These are phyloP conservation scores for Pythium grandisporangium DNA, from an alignment of 352 stramenopile genomes.

Conservation along the genomic window DNA sequence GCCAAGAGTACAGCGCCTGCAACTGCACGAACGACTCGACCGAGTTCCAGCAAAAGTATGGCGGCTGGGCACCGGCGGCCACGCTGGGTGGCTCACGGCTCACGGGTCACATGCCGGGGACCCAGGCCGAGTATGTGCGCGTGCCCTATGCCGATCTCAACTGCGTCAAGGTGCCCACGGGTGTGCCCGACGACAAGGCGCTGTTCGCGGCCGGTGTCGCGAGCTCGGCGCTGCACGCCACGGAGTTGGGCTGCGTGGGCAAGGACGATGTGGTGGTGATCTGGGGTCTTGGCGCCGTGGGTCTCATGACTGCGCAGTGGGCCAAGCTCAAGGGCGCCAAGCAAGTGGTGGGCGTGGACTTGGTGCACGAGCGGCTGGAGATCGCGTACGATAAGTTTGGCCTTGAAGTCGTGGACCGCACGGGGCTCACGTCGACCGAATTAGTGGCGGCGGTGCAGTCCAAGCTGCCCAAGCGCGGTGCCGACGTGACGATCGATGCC, in stretches of 20 bases:
- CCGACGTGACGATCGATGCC: constrained; percentile 49
- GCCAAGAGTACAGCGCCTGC: constrained; percentile 51
- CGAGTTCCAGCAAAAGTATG: constrained; percentile 56
- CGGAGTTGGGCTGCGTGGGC: constrained; percentile 41
- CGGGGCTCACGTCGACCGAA: constrained; percentile 28
- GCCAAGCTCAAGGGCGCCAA: constrained; percentile 56
- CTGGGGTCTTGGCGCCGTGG: constrained; percentile 59
- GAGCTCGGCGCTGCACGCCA: constrained; percentile 43
- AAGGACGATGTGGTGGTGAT: constrained; percentile 41
- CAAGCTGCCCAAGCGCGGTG: constrained; percentile 36
- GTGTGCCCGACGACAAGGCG: constrained; percentile 50
- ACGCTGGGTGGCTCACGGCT: constrained; percentile 47
- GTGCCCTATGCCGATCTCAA: constrained; percentile 69
- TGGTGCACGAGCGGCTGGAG: constrained; percentile 34
- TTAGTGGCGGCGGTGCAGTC: constrained; percentile 36
- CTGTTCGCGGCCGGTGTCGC: constrained; percentile 56
- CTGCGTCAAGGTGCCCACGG: constrained; percentile 48
- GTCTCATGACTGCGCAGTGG: constrained; percentile 45
- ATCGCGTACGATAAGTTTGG: constrained; percentile 48
- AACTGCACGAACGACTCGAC: constrained; percentile 65
- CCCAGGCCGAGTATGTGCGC: constrained; percentile 66
- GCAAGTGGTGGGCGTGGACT: constrained; percentile 46
- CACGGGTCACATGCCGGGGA: constrained; percentile 48
- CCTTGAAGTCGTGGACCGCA: constrained; percentile 53
- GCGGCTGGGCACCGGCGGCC: constrained; percentile 48